Evolutionary conservation across 2,329 filamentous ascomycete species (phyloP), one percentile per base, ranked within the genome.

Genomic region (Cladobotryum protrusum): DNA sequence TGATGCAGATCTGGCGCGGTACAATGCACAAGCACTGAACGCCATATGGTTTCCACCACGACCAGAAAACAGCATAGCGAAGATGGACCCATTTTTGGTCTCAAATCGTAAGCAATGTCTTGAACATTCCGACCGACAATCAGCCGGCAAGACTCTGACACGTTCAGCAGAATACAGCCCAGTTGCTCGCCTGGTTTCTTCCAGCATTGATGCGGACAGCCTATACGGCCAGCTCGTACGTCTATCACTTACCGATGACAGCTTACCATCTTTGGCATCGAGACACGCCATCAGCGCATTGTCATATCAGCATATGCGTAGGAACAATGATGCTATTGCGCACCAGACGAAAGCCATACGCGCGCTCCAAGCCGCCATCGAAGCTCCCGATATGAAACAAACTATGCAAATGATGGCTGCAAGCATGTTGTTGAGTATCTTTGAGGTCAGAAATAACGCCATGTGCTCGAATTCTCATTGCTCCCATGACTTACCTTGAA

Each of bases 331-430:
- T 11, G 50, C 50, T 5, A 35, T 52, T 18, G 33, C 45, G 32
- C 47, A 52, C 18, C 50, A 52, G 32, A 52, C n/a, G 13, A 19
- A 15, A 17, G 50, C 47, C 5, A 47, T 50, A 3, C 37, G 43
- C 9, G 42, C 47, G 2, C 43, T 52, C 6, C 50, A 52, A 29
- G 11, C 41, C n/a, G 49, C 49, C 2, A 52, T 52, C 45, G 49
- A 52, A 44, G 44, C 46, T 29, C 42, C 33, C 14, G 20, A 17
- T 19, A 32, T 34, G 4, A 5, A 35, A 6, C 41, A 52, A 20
- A 37, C 42, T 8, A 49, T 52, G 45, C 45, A 49, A n/a, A 5
- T 45, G 40, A 52, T 50, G 50, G 46, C 50, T 1, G 50, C 50
- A 17, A 52, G 50, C 14, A 52, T 49, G 24, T 15, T 45, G 35